Evolutionary conservation across 192 early-diverging fungal species (phyloP), one percentile per base, ranked within the genome.

Genomic region (Mortierella alpina): DNA sequence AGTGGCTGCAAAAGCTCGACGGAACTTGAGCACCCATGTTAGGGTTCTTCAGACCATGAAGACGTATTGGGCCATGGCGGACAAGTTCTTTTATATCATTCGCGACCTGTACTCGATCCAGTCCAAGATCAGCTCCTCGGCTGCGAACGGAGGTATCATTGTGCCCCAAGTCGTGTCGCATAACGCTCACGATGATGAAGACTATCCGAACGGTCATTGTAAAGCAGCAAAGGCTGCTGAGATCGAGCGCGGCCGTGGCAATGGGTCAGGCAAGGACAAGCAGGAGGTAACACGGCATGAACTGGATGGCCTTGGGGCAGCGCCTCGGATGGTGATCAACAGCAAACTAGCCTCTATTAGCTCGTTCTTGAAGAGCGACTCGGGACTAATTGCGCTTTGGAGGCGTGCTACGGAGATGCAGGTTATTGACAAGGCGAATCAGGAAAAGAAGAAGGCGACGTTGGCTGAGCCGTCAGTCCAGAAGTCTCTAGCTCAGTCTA

Each of bases 21-120:
- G 73, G 20, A 78, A 75, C 63, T 59, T 89, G 8, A 80, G 59
- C 18, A 73, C 73, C 7, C 75, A 85, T 55, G 78, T 85, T 55
- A 73, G 75, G 58, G 75, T 82, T 13, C 40, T 89, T 6, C 66
- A 80, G 59, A 68, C 70, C 20, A 84, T 88, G 83, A 68, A 75
- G 58, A 56, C 72, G 7, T 85, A 83, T 41, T 89, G 88, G 88
- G 84, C 84, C 11, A 89, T 86, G 73, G 84, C 86, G 0, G 84
- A 83, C 56, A 89, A 86, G 42, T 79, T 88, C 41, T 80, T 80
- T 50, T 80, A 80, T 44, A 80, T 80, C 44, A 80, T 80, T 64
- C 77, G 77, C 7, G 77, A 80, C 49, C 60, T 80, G 5, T 80
- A 80, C 42, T 80, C 77, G 48, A 80, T 80, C 22, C 77, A 80